Evolutionary conservation across 2,329 filamentous ascomycete genomes (phyloP), one percentile per base, ranked within the genome.

Genomic region (Claviceps africana): DNA sequence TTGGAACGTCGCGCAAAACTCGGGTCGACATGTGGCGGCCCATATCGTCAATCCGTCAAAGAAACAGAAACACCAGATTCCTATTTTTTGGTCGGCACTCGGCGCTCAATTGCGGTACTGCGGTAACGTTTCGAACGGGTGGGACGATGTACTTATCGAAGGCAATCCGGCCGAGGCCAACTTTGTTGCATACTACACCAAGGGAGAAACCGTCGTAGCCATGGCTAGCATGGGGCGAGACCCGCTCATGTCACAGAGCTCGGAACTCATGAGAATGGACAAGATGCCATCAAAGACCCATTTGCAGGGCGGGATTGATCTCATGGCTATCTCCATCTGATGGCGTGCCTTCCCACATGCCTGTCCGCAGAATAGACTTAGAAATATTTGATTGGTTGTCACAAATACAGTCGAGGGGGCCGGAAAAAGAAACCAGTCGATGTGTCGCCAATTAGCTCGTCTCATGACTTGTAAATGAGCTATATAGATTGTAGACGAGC

Each of bases 1-100:
- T 67, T 98, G 93, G 93, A 91, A 96, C 68, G 93, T 98, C 2
- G 93, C 93, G 4, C 93, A 97, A 64, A 96, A 97, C 62, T 76
- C 87, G 1, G 93, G 93, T 2, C 86, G 91, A 44, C 77, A 78
- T 25, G 91, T 85, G 1, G 93, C 89, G 1, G 75, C 75, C 50
- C 80, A 86, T 60, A 95, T 98, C 62, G 77, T 82, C 58, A 74
- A 85, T 60, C 78, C 84, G 15, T 13, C 52, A 8, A 66, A 75
- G 46, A 74, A 76, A 56, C 74, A 82, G 0, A 82, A 86, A 60
- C 74, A 79, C 2, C 96, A 95, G 68, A 91, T 93, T 53, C 93
- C 93, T 0, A 79, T 98, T 49, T 98, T 98, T 74, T 98, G 93
- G 93, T 95, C 88, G 1, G 93, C 93, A 0, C 72, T 98, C 5